These are phyloP conservation scores for Kuraishia ogatae DNA, from an alignment of 805 yeast species.

Conservation along the genomic window DNA sequence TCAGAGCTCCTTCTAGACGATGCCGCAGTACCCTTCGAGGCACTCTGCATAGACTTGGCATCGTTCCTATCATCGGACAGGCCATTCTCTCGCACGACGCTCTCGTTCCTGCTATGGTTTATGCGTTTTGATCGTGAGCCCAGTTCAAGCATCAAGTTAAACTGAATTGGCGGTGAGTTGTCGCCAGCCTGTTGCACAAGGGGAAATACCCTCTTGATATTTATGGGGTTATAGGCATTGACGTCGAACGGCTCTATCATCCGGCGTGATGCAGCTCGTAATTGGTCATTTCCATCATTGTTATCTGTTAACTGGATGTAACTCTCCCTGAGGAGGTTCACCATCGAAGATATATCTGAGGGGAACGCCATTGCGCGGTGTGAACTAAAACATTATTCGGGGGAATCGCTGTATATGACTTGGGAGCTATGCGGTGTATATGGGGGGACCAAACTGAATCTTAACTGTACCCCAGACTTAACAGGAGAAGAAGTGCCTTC, in stretches of 20 bases:
- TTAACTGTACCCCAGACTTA: too few relatives aligned
- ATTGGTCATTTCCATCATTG: not conserved
- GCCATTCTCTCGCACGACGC: not conserved
- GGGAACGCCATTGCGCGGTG: conserved; percentile 26
- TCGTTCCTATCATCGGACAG: not conserved
- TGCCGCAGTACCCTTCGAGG: not conserved
- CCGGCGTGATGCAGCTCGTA: not conserved
- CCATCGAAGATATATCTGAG: conserved; percentile 20
- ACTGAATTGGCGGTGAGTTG: conserved; percentile 19
- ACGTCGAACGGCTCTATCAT: not conserved
- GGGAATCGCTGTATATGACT: not conserved
- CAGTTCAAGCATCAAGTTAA: conserved; percentile 12
- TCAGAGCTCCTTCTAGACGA: not conserved
- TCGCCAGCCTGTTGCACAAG: not conserved
- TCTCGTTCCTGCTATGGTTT: not conserved
- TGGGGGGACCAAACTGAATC: too few relatives aligned
- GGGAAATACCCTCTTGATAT: conserved; percentile 1
- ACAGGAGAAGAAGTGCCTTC: too few relatives aligned
- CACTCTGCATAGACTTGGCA: not conserved
- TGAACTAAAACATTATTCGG: not conserved
- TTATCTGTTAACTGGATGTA: conserved; percentile 3
- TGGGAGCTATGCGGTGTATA: too few relatives aligned
- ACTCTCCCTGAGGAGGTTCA: conserved; percentile 12
- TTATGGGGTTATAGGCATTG: not conserved
- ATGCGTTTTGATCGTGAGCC: not conserved